These are phyloP conservation scores for Suaeda aralocaspica DNA, from an alignment of 148 eudicot genomes.

Conservation along the genomic window DNA sequence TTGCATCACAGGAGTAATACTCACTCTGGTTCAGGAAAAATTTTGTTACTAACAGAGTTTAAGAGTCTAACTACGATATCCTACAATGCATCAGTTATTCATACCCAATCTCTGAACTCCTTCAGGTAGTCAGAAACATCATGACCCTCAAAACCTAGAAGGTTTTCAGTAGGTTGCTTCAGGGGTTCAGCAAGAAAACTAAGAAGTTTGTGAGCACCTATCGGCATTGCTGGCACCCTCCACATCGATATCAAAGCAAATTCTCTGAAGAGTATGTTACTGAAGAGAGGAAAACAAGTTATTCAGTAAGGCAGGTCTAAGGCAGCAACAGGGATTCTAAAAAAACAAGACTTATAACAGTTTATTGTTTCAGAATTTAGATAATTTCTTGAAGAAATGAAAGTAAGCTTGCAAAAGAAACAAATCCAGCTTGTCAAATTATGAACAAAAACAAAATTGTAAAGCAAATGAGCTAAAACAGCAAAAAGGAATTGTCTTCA, in stretches of 20 bases:
- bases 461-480: too few species aligned
- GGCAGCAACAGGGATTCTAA: slow-evolving; percentile 1
- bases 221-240: slow-evolving; percentile 91
- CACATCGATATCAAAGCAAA: slow-evolving; percentile 95
- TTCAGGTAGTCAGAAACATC: slow-evolving; percentile 62
- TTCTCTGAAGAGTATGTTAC: slow-evolving; percentile 90
- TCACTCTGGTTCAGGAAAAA: slow-evolving; percentile 47
- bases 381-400: background rate
- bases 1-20: slow-evolving; percentile 94
- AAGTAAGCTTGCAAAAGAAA: background rate
- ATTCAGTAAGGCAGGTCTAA: slow-evolving; percentile 15
- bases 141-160: slow-evolving; percentile 46
- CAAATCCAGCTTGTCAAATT: background rate
- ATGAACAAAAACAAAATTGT: too few species aligned
- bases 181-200: slow-evolving; percentile 94
- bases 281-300: slow-evolving; percentile 21
- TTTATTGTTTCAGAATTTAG: background rate
- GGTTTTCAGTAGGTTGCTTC: slow-evolving; percentile 61
- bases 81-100: slow-evolving; percentile 7
- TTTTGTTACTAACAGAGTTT: slow-evolving; percentile 8
- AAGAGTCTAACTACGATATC: background rate
- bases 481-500: too few species aligned
- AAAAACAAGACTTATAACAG: too few species aligned
- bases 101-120: slow-evolving; percentile 95
- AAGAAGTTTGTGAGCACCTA: slow-evolving; percentile 88